Base-by-base conservation (phyloP, 441 rosid genomes). In the Bocquillonia castaneifolia region DNA sequence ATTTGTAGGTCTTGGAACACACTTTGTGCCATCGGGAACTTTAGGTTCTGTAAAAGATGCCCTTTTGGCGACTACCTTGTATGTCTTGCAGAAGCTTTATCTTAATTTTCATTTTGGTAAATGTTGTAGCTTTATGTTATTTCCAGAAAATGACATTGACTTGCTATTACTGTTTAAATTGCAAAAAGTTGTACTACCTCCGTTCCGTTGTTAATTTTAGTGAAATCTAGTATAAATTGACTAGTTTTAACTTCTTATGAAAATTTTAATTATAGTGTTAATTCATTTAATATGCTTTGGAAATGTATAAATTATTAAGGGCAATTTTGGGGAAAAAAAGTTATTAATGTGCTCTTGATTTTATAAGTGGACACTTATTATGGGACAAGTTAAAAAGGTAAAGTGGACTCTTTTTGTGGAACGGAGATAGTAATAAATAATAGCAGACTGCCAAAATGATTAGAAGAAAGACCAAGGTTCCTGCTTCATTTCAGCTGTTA, bases 1-100 rank as follows among this genome's bases (percentile, higher is more conserved):
- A 63, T 89, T 77, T 77, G 80, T 76, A 22, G 97, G 99, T 74
- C 84, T 89, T 59, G 97, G 97, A 66, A 86, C 97, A 1, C 96
- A 89, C 73, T 91, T 85, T 70, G 93, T 93, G 71, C 86, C 85
- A 77, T 91, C 96, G 63, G 87, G 77, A 72, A 83, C 80, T 76
- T 72, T 93, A 64, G 74, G 72, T 52, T 80, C 88, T 18, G 74
- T 93, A 63, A 93, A 85, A 77, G 89, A 90, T 74, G 85, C 81
- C 69, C 80, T 93, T 68, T 78, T 93, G 69, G 75, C 85, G 6
- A 62, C 74, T 79, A 59, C 80, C 81, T 59, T 91, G 99, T 93
- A 87, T 29, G 67, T 76, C 47, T 58, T 68, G 1, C 4, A 54
- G 28, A 53, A 56, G 45, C 44, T 69, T 53, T 68, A 28, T 66